A percentile compares a stretch with the other conserved stretches of the same genome.
Conservation (phyloP, 345 rosid species). For the Isatis tinctoria region DNA sequence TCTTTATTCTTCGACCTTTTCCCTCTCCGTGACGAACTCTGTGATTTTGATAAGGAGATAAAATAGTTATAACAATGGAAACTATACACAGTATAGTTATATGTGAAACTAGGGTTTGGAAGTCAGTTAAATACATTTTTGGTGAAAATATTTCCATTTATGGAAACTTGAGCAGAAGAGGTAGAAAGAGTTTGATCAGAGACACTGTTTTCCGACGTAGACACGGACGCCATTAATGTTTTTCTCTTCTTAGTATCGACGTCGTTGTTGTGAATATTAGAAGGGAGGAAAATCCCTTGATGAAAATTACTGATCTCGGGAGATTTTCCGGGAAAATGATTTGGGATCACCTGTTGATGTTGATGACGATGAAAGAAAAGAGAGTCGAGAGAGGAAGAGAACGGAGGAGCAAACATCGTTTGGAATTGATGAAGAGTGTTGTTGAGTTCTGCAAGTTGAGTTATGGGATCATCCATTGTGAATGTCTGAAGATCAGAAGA, state of each 20-base stretch:
- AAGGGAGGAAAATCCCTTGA: constrained; percentile 26
- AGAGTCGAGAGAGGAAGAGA: constrained; percentile 31
- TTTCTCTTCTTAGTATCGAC: constrained; percentile 43
- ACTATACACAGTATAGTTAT: background rate
- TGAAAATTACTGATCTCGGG: constrained; percentile 8
- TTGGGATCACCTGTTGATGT: constrained; percentile 13
- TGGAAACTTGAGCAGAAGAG: constrained; percentile 23
- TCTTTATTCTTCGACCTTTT: constrained; percentile 45
- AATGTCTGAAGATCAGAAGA: constrained; percentile 26
- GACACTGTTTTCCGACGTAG: constrained; percentile 32
- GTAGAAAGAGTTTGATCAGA: constrained; percentile 24
- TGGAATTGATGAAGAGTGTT: constrained; percentile 33
- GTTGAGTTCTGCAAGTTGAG: constrained; percentile 41
- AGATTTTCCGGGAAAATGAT: constrained; percentile 16
- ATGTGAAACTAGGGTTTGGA: constrained; percentile 15
- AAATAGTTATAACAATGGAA: background rate
- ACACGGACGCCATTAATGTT: background rate
- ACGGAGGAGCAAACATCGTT: constrained; percentile 31
- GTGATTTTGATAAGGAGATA: background rate
- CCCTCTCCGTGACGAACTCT: constrained; percentile 39
- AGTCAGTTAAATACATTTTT: constrained; percentile 2
- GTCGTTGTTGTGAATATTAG: constrained; percentile 30
- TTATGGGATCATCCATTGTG: constrained; percentile 29
- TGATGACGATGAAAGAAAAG: constrained; percentile 35
- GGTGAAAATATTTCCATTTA: constrained; percentile 9